Conservation (phyloP, 129 eudicot genomes). For the Pittosporum tobira region DNA sequence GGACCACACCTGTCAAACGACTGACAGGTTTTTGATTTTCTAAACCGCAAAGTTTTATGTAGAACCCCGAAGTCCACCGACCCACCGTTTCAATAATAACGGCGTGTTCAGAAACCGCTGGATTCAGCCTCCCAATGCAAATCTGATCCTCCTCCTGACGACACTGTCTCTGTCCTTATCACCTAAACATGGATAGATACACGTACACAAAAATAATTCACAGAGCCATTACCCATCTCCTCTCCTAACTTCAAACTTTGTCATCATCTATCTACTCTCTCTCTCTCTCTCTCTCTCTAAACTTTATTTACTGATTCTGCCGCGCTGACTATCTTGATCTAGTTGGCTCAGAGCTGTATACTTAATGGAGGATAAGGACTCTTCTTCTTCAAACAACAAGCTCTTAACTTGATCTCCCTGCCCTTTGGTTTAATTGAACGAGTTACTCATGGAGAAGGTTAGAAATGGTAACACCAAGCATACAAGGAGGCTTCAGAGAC, state of each 20-base stretch:
- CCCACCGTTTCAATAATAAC: too few relatives aligned
- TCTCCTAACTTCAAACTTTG: background rate
- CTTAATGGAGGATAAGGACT: background rate
- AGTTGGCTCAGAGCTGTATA: background rate
- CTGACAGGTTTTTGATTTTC: too few relatives aligned
- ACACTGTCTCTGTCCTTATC: too few relatives aligned
- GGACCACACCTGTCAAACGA: too few relatives aligned
- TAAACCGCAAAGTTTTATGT: too few relatives aligned
- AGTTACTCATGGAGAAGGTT: slow-evolving; percentile 32
- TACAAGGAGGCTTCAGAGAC: slow-evolving; percentile 23
- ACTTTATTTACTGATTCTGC: slow-evolving; percentile 5
- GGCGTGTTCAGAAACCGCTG: too few relatives aligned
- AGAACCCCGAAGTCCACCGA: too few relatives aligned
- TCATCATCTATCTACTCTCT: slow-evolving; percentile 20
- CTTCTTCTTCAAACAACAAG: too few relatives aligned
- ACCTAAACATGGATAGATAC: too few relatives aligned
- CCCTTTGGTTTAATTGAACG: background rate
- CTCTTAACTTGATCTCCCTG: slow-evolving; percentile 6
- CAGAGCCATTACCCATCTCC: too few relatives aligned
- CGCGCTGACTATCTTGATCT: background rate
- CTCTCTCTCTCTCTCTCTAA: slow-evolving; percentile 33
- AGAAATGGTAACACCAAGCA: slow-evolving; percentile 3
- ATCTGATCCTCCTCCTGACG: slow-evolving; percentile 11
- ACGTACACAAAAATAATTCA: too few relatives aligned
- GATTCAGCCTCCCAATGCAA: slow-evolving; percentile 22